Evolutionary conservation across 2,329 filamentous ascomycete species (phyloP).

Genomic region (Beauveria rudraprayagi): DNA sequence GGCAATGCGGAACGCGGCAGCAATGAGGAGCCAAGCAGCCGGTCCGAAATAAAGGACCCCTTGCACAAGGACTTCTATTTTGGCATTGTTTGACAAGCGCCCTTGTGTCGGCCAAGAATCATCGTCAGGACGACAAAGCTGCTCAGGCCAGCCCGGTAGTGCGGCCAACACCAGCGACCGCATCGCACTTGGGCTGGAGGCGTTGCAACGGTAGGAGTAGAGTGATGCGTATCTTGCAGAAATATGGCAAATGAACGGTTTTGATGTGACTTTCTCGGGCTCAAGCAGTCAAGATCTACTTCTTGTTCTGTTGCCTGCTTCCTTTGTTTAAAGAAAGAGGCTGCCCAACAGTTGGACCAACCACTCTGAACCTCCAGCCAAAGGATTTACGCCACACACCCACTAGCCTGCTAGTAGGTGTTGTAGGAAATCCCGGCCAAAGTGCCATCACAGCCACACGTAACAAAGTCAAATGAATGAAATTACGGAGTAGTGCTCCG

Average conservation of each 20-base stretch:
- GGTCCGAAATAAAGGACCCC: neutral
- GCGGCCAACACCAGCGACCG: neutral
- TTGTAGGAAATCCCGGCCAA: too few species aligned
- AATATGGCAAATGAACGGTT: neutral
- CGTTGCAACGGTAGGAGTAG: neutral
- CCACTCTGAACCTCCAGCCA: too few species aligned
- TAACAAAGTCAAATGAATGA: too few species aligned
- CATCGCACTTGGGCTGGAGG: neutral
- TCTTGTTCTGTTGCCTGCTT: neutral
- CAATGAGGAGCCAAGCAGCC: neutral
- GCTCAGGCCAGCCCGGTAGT: neutral
- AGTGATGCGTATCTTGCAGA: neutral
- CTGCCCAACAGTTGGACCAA: neutral
- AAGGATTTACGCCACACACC: too few species aligned
- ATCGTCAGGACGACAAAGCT: neutral
- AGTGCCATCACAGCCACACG: too few species aligned
- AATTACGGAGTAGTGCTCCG: too few species aligned
- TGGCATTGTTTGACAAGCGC: neutral
- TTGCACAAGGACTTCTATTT: neutral
- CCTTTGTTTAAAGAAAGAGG: neutral
- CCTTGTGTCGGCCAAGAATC: neutral
- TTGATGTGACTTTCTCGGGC: neutral
- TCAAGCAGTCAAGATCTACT: neutral
- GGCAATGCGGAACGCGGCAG: neutral
- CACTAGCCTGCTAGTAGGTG: too few species aligned